Evolutionary conservation across 345 rosid genomes (phyloP).

Genomic region (Syzygium aromaticum): DNA sequence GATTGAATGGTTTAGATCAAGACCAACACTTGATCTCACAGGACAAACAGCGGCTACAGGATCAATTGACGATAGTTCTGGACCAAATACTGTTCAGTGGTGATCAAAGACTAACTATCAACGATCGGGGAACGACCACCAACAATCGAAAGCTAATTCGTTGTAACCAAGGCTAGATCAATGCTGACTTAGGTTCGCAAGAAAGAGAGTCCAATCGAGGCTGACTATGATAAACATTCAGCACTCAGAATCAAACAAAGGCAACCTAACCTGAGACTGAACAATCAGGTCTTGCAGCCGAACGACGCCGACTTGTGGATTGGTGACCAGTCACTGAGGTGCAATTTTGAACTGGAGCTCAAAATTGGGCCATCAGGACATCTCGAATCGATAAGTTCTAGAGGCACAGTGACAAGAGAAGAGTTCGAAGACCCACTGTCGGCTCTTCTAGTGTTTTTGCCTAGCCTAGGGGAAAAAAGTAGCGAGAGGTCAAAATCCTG

Average conservation of each 20-base stretch:
- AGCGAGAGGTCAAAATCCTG: background rate
- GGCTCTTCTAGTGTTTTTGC: background rate
- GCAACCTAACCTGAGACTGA: background rate
- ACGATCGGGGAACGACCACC: background rate
- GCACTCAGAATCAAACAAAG: background rate
- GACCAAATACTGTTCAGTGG: background rate
- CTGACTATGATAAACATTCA: background rate
- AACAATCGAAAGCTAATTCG: background rate
- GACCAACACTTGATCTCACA: background rate
- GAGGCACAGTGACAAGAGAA: background rate
- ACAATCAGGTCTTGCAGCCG: background rate
- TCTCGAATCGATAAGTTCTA: background rate
- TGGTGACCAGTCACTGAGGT: background rate
- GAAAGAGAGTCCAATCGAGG: background rate
- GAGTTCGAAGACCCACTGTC: background rate
- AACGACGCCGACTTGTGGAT: background rate
- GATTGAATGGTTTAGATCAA: background rate
- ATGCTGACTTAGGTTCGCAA: background rate
- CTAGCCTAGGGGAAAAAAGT: background rate
- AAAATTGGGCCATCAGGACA: background rate
- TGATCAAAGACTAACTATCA: background rate
- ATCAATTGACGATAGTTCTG: background rate
- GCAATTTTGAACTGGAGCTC: background rate
- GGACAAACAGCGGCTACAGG: background rate
- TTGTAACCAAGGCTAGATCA: background rate